phyloP scores from a whole-genome alignment of 1,139 yeast genomes.

The Saccharomyces pastorianus region DNA sequence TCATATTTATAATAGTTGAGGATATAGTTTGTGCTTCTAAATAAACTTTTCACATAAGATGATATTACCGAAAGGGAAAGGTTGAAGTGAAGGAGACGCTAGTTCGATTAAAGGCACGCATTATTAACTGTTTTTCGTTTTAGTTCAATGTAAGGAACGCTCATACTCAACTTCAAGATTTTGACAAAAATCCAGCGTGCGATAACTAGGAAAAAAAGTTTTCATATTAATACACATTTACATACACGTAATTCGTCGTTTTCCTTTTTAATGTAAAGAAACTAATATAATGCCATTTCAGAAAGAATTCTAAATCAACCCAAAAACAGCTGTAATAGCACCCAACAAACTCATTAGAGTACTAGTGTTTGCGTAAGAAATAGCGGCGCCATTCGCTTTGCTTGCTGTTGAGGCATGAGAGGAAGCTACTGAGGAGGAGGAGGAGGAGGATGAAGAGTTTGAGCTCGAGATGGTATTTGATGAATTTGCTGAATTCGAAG shows the following conservation, averaged over 20 bases:
- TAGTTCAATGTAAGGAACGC: no score
- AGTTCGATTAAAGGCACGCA: not conserved
- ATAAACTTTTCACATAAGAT: not conserved
- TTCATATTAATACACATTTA: not conserved
- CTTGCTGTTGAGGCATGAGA: no score
- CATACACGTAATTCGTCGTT: not conserved
- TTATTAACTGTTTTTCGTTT: no score
- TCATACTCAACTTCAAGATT: no score
- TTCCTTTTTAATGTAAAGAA: not conserved
- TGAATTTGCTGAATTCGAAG: not conserved
- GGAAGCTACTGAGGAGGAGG: no score
- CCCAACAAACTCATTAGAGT: conserved; percentile 8
- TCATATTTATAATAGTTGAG: not conserved
- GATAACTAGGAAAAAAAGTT: not conserved
- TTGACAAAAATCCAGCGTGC: no score
- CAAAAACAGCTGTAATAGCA: conserved; percentile 8
- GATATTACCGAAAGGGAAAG: no score
- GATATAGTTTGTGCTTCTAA: not conserved
- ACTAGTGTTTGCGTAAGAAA: conserved; percentile 4
- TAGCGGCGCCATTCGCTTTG: conserved; percentile 4
- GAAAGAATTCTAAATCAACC: conserved; percentile 2
- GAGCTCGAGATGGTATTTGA: not conserved
- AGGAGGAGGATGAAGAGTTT: no score
- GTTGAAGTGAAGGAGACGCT: not conserved
- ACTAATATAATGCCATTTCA: not conserved